Evolutionary conservation across 176 grass and related monocot species (phyloP).

Genomic region (Eremochloa ophiuroides): DNA sequence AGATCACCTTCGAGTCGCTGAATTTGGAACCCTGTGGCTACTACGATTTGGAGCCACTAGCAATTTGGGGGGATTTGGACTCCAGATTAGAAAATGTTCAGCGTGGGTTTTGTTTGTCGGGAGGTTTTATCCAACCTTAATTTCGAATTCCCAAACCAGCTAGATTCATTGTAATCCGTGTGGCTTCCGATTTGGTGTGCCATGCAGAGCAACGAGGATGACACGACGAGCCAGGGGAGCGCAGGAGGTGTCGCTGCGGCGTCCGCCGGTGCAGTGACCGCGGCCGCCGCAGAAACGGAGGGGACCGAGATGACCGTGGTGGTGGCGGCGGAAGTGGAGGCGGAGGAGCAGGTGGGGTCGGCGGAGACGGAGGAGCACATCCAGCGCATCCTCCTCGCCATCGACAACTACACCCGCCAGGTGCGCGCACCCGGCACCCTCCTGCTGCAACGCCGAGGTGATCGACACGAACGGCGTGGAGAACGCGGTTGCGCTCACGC

Average conservation of each 20-base stretch:
- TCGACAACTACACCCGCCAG: slow-evolving; percentile 89
- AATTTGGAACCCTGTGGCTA: background rate
- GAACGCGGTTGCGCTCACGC: background rate
- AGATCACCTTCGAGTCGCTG: background rate
- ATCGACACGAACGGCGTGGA: background rate
- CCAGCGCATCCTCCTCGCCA: slow-evolving; percentile 64
- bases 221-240: slow-evolving; percentile 27
- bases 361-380: slow-evolving; percentile 70
- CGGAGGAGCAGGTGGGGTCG: slow-evolving; percentile 16
- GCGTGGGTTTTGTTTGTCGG: background rate
- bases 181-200: background rate
- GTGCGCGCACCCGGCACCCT: background rate
- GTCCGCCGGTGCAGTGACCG: background rate
- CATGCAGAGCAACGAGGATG: slow-evolving; percentile 35
- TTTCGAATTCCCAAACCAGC: background rate
- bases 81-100: background rate
- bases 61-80: background rate
- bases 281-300: background rate
- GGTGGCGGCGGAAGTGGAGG: slow-evolving; percentile 35
- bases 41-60: background rate
- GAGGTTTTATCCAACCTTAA: background rate
- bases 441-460: background rate
- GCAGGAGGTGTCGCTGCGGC: slow-evolving; percentile 21
- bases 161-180: background rate
- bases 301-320: background rate